Conservation (phyloP, 2,329 filamentous ascomycete genomes). For the Penicillium sp. region DNA sequence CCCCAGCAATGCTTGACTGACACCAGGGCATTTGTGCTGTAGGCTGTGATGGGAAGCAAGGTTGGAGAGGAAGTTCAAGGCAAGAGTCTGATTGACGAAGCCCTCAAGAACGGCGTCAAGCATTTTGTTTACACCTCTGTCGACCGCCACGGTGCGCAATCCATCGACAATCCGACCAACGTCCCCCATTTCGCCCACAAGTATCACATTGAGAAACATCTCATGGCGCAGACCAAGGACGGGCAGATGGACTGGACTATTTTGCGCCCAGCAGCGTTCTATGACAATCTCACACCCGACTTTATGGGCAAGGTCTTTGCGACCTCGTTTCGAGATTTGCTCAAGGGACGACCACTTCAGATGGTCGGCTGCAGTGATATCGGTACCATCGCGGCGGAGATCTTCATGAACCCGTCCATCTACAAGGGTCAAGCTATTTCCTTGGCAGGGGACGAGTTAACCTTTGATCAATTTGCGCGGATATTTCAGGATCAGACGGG, state of each 20-base stretch:
- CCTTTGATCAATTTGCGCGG: conserved; percentile 40
- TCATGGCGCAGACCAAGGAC: conserved; percentile 44
- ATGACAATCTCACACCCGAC: conserved; percentile 49
- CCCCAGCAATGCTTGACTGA: neutral
- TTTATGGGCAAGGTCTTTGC: conserved; percentile 47
- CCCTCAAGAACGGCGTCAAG: conserved; percentile 49
- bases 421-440: conserved; percentile 44
- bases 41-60: conserved; percentile 1
- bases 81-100: conserved; percentile 53
- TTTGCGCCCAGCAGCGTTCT: conserved; percentile 57
- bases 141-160: conserved; percentile 55
- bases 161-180: conserved; percentile 48
- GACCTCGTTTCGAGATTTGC: conserved; percentile 35
- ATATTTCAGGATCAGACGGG: conserved; percentile 46
- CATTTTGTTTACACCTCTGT: conserved; percentile 61
- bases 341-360: conserved; percentile 41
- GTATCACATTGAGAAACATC: conserved; percentile 55
- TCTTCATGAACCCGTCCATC: conserved; percentile 42
- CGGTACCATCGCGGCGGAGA: conserved; percentile 46
- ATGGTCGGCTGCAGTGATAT: conserved; percentile 46
- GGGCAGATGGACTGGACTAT: conserved; percentile 55
- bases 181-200: conserved; percentile 61
- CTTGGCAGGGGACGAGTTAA: conserved; percentile 50
- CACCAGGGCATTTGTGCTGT: neutral
- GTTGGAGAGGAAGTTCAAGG: conserved; percentile 50